These are phyloP conservation scores for Rhododendron mucronatum DNA, from an alignment of 148 eudicot species.

Conservation along the genomic window DNA sequence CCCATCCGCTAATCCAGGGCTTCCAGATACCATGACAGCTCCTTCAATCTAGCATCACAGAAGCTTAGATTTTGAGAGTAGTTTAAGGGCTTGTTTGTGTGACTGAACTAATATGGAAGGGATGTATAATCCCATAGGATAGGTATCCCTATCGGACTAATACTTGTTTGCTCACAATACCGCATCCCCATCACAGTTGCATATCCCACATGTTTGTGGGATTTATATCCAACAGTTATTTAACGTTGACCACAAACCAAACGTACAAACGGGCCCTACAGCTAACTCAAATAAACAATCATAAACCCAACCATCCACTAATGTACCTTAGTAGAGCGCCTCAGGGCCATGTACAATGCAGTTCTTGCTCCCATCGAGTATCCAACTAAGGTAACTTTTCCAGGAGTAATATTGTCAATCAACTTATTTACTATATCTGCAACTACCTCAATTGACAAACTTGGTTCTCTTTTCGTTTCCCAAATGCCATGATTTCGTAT, in stretches of 20 bases:
- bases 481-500: conserved; percentile 26
- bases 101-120: background rate
- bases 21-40: conserved; percentile 85
- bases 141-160: background rate
- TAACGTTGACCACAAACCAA: background rate
- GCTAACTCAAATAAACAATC: background rate
- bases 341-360: conserved; percentile 76
- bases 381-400: conserved; percentile 69
- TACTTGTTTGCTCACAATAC: background rate
- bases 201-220: background rate
- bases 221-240: background rate
- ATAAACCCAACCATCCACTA: conserved; percentile 1
- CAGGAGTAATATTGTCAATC: conserved; percentile 32
- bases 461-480: conserved; percentile 18
- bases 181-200: background rate
- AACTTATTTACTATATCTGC: conserved; percentile 44
- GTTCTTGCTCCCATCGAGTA: conserved; percentile 98
- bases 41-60: conserved; percentile 47
- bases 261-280: background rate
- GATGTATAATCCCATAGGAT: background rate
- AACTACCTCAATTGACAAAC: conserved; percentile 58
- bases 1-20: conserved; percentile 68
- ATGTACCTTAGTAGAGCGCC: conserved; percentile 52
- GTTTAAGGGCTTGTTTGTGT: background rate
- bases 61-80: background rate